These are phyloP conservation scores for Leptographium wingfieldii DNA, from an alignment of 2,329 filamentous ascomycete genomes.

Conservation along the genomic window DNA sequence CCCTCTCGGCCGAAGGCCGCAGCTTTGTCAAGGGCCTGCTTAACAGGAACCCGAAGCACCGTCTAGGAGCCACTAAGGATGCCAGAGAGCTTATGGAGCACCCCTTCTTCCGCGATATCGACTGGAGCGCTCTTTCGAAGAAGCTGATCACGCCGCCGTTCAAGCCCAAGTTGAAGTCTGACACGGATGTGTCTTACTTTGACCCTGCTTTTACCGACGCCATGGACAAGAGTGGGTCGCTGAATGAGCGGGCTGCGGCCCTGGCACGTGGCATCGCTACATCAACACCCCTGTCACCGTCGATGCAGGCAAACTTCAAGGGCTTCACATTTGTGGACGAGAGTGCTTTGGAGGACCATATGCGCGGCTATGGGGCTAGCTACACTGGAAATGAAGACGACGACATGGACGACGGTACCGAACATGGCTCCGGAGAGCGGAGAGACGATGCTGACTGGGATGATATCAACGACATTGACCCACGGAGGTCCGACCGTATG, in stretches of 20 bases:
- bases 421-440: slow-evolving; percentile 19
- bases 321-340: slow-evolving; percentile 99
- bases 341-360: slow-evolving; percentile 82
- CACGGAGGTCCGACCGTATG: slow-evolving; percentile 44
- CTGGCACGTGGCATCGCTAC: slow-evolving; percentile 75
- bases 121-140: slow-evolving; percentile 78
- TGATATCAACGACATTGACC: slow-evolving; percentile 41
- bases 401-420: slow-evolving; percentile 48
- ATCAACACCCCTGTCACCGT: slow-evolving; percentile 85
- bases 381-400: slow-evolving; percentile 34
- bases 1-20: slow-evolving; percentile 82
- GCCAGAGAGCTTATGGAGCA: slow-evolving; percentile 90
- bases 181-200: slow-evolving; percentile 95
- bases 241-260: slow-evolving; percentile 83
- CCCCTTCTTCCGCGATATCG: slow-evolving; percentile 85
- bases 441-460: slow-evolving; percentile 44
- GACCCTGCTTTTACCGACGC: slow-evolving; percentile 98
- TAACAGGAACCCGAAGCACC: slow-evolving; percentile 93
- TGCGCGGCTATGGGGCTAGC: slow-evolving; percentile 37
- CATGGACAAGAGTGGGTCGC: slow-evolving; percentile 69
- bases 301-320: slow-evolving; percentile 95
- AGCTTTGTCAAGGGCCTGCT: slow-evolving; percentile 97
- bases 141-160: slow-evolving; percentile 94
- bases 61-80: slow-evolving; percentile 80
- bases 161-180: slow-evolving; percentile 92